Base-by-base conservation (phyloP, 805 yeast genomes). In the Pichia exigua region DNA sequence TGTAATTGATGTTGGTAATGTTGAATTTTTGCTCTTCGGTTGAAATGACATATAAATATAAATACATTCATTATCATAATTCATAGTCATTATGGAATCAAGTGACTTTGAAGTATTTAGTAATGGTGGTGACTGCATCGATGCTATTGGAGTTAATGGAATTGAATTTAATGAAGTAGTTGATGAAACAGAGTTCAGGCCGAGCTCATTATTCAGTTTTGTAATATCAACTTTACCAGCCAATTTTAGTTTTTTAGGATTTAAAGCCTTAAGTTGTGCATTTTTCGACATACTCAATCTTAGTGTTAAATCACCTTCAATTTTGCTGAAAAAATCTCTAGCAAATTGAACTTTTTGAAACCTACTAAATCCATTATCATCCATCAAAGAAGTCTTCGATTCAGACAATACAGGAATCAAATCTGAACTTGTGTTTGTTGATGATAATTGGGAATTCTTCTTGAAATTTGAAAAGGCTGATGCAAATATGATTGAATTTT, bases 291-390 rank as follows among this genome's bases (percentile, higher is more conserved):
- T 49, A 21, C 27, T 42, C 2, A 53, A 11, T 6, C 47, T 27
- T 5, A 53, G 28, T 9, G 17, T 30, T 17, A 56, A 20, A 12
- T 49, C 48, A 15, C 58, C 58, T 27, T 56, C 58, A 30, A 51
- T 42, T 51, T 51, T 56, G 44, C 35, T 53, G n/a, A 56, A 56
- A 17, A 56, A 41, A 45, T 56, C 58, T 42, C 51, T 56, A 2
- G 30, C 46, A n/a, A 56, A 42, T 15, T 39, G 47, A 17, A 52
- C 11, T 4, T 13, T 42, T 20, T 46, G 40, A 28, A 21, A 24
- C 35, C 42, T 24, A 27, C 47, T 51, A 28, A 43, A 49, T 2
- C 44, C 42, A 10, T 41, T 27, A 4, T 18, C 27, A 22, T 45
- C 42, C n/a, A 40, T 22, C 20, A 41, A 18, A 11, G 49, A 38